Conservation (phyloP, 2,329 filamentous ascomycete species). For the Raffaelea ambrosiae region DNA sequence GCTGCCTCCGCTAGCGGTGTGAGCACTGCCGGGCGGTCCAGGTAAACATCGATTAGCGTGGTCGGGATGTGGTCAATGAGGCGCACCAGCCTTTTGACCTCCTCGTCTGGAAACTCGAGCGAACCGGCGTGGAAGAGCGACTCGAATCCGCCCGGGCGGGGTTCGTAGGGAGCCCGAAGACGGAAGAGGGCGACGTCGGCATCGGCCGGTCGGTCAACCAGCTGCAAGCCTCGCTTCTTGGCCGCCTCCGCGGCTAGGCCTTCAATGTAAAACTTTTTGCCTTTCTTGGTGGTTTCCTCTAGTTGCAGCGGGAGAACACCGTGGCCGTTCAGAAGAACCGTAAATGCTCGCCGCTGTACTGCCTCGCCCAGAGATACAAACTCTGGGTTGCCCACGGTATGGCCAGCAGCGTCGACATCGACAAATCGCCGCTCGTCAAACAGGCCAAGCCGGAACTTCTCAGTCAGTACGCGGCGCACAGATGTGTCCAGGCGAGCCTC, state of each 20-base stretch:
- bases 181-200: slow-evolving; percentile 32
- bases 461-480: slow-evolving; percentile 33
- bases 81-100: slow-evolving; percentile 13
- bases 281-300: neutral
- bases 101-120: neutral
- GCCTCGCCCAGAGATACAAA: slow-evolving; percentile 29
- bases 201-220: slow-evolving; percentile 25
- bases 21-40: slow-evolving; percentile 33
- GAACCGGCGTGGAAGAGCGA: slow-evolving; percentile 27
- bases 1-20: slow-evolving; percentile 13
- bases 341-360: slow-evolving; percentile 18
- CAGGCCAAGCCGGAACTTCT: slow-evolving; percentile 43
- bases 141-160: slow-evolving; percentile 32
- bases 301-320: neutral
- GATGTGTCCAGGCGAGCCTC: slow-evolving; percentile 37
- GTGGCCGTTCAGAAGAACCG: neutral
- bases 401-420: slow-evolving; percentile 30
- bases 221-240: slow-evolving; percentile 8
- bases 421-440: slow-evolving; percentile 41
- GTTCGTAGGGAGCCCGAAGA: slow-evolving; percentile 28
- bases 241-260: neutral
- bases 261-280: slow-evolving; percentile 11
- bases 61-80: slow-evolving; percentile 29
- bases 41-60: slow-evolving; percentile 30
- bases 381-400: slow-evolving; percentile 33